Conservation (phyloP, 176 grass and related monocot species). For the Eleusine indica region DNA sequence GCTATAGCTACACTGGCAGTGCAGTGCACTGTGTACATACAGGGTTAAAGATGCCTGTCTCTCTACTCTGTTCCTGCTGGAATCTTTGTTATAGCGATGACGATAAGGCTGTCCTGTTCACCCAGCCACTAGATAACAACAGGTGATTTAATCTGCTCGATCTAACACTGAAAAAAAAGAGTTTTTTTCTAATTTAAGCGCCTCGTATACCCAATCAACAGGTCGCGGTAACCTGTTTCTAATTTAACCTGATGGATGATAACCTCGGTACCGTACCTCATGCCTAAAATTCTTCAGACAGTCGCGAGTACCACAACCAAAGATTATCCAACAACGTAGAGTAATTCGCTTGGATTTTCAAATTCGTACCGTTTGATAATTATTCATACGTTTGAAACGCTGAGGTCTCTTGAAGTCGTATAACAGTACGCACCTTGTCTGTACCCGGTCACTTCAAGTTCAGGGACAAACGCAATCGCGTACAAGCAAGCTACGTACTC, state of each 20-base stretch:
- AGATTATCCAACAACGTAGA: background rate
- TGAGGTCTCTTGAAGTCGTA: background rate
- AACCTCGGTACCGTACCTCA: background rate
- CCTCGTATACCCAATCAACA: too few relatives aligned
- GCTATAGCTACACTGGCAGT: background rate
- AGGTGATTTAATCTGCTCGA: too few relatives aligned
- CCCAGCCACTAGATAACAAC: too few relatives aligned
- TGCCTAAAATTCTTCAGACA: background rate
- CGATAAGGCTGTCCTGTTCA: too few relatives aligned
- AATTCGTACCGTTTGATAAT: background rate
- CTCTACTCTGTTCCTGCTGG: background rate
- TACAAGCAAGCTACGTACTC: too few relatives aligned
- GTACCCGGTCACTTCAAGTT: constrained; percentile 13
- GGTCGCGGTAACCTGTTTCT: background rate
- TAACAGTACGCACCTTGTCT: background rate
- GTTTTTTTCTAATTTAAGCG: too few relatives aligned
- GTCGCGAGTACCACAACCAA: background rate
- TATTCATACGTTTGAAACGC: constrained; percentile 5
- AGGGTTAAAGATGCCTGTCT: background rate
- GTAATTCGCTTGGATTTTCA: background rate
- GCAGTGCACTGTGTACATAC: background rate
- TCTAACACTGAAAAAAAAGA: too few relatives aligned
- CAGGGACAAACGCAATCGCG: constrained; percentile 14
- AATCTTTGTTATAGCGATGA: background rate
- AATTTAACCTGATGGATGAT: background rate